A percentile compares a stretch with the other conserved stretches of the same genome.
phyloP scores from a whole-genome alignment of 768 basidiomycete genomes.

The Termitomyces sp. region DNA sequence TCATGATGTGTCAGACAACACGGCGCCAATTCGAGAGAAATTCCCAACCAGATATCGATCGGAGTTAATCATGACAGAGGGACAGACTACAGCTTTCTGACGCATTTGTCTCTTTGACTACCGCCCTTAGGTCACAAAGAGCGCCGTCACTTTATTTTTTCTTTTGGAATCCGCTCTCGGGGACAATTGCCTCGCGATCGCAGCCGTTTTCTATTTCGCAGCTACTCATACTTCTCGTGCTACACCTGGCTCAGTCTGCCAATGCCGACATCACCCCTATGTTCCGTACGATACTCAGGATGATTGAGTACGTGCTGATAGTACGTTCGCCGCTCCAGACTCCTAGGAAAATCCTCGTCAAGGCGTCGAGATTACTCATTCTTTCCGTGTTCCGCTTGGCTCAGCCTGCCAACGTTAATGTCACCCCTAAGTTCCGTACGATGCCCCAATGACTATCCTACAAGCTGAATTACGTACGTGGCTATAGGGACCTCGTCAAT shows the following conservation, averaged over 20 bases:
- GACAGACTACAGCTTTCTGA: neutral
- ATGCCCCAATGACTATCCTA: neutral
- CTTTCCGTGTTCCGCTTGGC: neutral
- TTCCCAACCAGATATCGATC: neutral
- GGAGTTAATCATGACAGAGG: neutral
- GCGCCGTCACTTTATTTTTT: neutral
- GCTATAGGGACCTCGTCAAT: too few relatives aligned
- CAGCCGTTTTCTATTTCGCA: neutral
- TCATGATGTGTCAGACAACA: neutral
- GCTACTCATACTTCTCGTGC: neutral
- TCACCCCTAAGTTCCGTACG: neutral
- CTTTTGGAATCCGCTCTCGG: too few relatives aligned
- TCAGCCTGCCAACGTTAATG: neutral
- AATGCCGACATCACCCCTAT: neutral
- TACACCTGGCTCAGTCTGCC: neutral
- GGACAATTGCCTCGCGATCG: neutral
- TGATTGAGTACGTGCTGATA: neutral
- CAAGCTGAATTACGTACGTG: neutral
- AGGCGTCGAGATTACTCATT: too few relatives aligned
- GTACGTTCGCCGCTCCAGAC: too few relatives aligned
- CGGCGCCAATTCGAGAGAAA: neutral
- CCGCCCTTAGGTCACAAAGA: neutral
- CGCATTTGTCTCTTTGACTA: neutral
- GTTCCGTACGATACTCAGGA: neutral
- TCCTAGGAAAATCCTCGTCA: too few relatives aligned